Percentiles rank a stretch among this genome's conserved stretches.
Conservation (phyloP, 257 asterid species). For the Gentiana macrophylla region DNA sequence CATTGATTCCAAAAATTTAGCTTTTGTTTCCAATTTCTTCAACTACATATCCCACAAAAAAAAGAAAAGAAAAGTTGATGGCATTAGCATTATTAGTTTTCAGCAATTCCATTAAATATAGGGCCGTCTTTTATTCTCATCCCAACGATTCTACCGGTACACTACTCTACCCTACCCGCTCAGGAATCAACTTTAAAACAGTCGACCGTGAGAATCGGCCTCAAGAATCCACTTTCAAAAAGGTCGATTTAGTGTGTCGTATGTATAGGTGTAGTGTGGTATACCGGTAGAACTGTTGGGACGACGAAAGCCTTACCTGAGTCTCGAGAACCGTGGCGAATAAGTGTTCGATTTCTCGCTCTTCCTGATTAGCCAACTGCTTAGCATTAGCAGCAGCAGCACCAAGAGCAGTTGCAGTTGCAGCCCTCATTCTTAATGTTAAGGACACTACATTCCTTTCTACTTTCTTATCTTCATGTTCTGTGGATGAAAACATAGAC, state of each 20-base stretch:
- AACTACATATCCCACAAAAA: conserved; percentile 21
- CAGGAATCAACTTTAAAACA: conserved; percentile 1
- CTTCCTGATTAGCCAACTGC: conserved; percentile 88
- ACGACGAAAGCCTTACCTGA: conserved; percentile 34
- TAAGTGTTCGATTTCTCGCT: conserved; percentile 60
- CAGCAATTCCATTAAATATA: background rate
- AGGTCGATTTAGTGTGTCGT: no score
- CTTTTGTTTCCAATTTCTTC: conserved; percentile 53
- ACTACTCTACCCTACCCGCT: background rate
- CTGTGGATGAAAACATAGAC: conserved; percentile 21
- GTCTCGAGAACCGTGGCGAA: conserved; percentile 58
- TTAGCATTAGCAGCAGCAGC: conserved; percentile 91
- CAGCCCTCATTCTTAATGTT: conserved; percentile 69
- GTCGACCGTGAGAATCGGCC: no score
- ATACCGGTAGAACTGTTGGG: no score
- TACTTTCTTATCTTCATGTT: conserved; percentile 2
- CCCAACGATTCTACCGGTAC: background rate
- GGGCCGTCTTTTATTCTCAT: background rate
- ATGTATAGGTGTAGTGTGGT: no score
- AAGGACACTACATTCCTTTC: conserved; percentile 40
- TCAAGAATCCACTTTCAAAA: no score
- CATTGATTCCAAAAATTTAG: conserved; percentile 48
- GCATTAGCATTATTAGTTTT: no score
- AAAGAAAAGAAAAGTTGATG: background rate
- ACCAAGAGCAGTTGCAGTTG: conserved; percentile 83